Conservation (phyloP, 2,329 filamentous ascomycete genomes). For the Colletotrichum sp. region DNA sequence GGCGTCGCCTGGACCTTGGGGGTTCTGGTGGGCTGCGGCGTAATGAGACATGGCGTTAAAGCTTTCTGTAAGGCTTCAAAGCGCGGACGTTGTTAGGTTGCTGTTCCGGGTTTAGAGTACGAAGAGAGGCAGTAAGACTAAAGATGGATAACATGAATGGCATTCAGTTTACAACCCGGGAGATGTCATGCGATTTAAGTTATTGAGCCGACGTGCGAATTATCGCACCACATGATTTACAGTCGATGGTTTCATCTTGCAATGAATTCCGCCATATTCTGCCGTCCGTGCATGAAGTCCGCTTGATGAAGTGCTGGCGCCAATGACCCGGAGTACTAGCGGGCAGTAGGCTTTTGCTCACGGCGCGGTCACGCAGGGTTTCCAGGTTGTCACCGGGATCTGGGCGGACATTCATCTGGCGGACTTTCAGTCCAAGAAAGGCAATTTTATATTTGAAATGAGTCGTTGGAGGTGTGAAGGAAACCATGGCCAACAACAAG, state of each 20-base stretch:
- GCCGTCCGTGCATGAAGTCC: neutral
- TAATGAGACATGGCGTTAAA: neutral
- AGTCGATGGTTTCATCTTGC: accelerated
- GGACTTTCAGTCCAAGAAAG: neutral
- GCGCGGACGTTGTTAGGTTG: accelerated
- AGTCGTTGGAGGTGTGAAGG: neutral
- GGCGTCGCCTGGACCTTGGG: conserved; percentile 39
- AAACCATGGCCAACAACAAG: neutral
- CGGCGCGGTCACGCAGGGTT: neutral
- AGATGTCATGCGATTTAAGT: neutral
- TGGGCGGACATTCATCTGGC: neutral
- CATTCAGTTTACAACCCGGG: accelerated
- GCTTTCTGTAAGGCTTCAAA: accelerated
- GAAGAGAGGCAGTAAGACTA: neutral
- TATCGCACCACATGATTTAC: neutral
- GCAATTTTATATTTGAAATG: neutral
- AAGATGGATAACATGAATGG: neutral
- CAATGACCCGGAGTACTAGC: neutral
- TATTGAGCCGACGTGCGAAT: accelerated
- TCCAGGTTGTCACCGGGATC: neutral
- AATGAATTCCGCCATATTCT: neutral
- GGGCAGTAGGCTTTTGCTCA: neutral
- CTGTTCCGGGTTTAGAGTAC: neutral
- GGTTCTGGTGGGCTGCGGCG: neutral
- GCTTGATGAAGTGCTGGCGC: neutral